A percentile compares a stretch with the other conserved stretches of the same genome.
Evolutionary conservation across 331 rosid genomes (phyloP).

Genomic region (Acacia pycnantha): DNA sequence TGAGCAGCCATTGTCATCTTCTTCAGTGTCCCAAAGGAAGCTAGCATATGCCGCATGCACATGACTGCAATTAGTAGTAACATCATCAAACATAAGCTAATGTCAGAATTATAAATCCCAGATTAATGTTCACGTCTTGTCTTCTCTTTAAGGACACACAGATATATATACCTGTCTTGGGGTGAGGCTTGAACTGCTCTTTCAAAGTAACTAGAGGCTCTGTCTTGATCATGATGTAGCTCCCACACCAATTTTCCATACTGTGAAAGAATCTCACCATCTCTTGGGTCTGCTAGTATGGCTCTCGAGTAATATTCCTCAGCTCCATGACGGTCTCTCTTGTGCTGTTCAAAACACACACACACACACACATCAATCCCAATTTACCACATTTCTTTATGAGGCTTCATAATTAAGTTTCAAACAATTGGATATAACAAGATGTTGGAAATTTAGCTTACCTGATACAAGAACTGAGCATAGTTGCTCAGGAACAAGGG

Average conservation of each 20-base stretch:
- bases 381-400: background rate
- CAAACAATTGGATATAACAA: background rate
- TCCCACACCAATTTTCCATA: conserved; percentile 87
- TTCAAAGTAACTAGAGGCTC: conserved; percentile 69
- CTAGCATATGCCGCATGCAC: conserved; percentile 87
- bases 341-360: conserved; percentile 45
- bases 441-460: conserved; percentile 12
- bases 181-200: conserved; percentile 83
- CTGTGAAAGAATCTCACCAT: conserved; percentile 72
- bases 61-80: conserved; percentile 43
- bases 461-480: conserved; percentile 77
- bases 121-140: background rate
- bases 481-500: conserved; percentile 80
- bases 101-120: conserved; percentile 23
- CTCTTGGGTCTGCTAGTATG: conserved; percentile 71
- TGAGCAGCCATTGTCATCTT: conserved; percentile 31
- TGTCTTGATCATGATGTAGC: conserved; percentile 58
- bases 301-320: conserved; percentile 81
- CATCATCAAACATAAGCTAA: conserved; percentile 23
- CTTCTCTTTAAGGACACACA: background rate
- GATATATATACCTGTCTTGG: conserved; percentile 53
- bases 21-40: conserved; percentile 88
- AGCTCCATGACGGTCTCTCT: conserved; percentile 56
- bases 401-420: background rate
- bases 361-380: background rate